Conservation (phyloP, 768 basidiomycete species). For the Amanita polypyramis region DNA sequence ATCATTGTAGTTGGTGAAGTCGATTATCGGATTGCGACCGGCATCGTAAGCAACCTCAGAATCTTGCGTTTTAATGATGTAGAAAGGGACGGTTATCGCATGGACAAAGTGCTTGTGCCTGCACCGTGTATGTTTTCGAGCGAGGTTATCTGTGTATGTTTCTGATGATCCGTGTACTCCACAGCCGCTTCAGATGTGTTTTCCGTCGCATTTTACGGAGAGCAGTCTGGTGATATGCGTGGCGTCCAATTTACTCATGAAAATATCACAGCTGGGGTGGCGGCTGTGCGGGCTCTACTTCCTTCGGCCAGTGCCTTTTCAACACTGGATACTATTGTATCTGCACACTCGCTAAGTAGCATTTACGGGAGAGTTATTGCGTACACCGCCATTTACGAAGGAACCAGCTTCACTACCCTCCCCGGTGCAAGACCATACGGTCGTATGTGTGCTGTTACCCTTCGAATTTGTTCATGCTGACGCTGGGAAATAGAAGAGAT, state of each 20-base stretch:
- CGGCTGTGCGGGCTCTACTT: conserved; percentile 64
- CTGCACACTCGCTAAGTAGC: conserved; percentile 60
- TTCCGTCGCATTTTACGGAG: conserved; percentile 55
- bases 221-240: conserved; percentile 39
- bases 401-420: conserved; percentile 61
- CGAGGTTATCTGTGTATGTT: background rate
- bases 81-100: conserved; percentile 52
- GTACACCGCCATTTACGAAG: conserved; percentile 71
- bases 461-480: background rate
- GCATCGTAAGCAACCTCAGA: conserved; percentile 40
- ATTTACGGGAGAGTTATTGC: conserved; percentile 74
- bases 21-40: conserved; percentile 31
- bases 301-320: conserved; percentile 62
- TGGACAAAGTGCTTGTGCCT: conserved; percentile 32
- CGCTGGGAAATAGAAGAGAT: background rate
- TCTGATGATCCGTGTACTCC: conserved; percentile 1
- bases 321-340: conserved; percentile 68
- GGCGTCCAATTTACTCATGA: conserved; percentile 69
- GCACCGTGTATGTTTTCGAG: conserved; percentile 37
- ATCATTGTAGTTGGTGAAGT: conserved; percentile 69
- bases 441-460: conserved; percentile 14
- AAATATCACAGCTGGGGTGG: conserved; percentile 85
- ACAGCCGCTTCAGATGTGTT: conserved; percentile 59
- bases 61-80: conserved; percentile 61
- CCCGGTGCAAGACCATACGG: conserved; percentile 46